Evolutionary conservation across 177 flowering plant genomes (phyloP), one percentile per base, ranked within the genome.

Genomic region (Tripterygium wilfordii): DNA sequence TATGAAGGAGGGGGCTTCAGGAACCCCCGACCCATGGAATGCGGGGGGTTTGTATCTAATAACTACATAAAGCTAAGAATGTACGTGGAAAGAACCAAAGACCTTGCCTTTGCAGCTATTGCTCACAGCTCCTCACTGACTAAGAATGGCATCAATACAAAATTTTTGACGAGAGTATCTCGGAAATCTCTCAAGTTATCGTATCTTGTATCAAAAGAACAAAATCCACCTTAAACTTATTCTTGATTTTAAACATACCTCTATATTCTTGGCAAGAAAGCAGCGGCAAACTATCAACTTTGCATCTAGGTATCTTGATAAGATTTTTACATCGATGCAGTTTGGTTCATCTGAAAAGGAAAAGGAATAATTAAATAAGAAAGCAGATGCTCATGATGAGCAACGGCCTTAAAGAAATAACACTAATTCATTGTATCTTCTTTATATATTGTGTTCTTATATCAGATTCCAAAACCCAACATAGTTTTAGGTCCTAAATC

Each of bases 201-300:
- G 14, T 2, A 4, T 12, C 36, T 32, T 9, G 36, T 9, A 32
- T 12, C 36, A 32, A 5, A 32, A 9, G 5, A 28, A 3, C 36
- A 32, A 2, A 36, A 3, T n/a, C 2, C 13, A 19, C 19, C 3
- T 25, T 27, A 18, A 17, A 47, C 18, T 61, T 31, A 31, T 33
- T 14, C 18, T 19, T 7, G 18, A 24, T 33, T 42, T 35, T 18
- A 37, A 28, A 41, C 1, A 33, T 45, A 88, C 92, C 92, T 75
- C 66, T 15, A 42, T 39, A 25, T 61, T 52, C 51, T 63, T 43
- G 14, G 24, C 37, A 35, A 62, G 13, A 15, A 62, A 61, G 59
- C 96, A 87, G 44, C 46, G 66, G 42, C 97, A 90, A 67, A 87
- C 89, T 19, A 62, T 78, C 68, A 82, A 72, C 78, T 87, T 87